A percentile compares a stretch with the other conserved stretches of the same genome.
These are phyloP conservation scores for Xylaria sp. DNA, from an alignment of 2,329 filamentous ascomycete genomes.

Conservation along the genomic window DNA sequence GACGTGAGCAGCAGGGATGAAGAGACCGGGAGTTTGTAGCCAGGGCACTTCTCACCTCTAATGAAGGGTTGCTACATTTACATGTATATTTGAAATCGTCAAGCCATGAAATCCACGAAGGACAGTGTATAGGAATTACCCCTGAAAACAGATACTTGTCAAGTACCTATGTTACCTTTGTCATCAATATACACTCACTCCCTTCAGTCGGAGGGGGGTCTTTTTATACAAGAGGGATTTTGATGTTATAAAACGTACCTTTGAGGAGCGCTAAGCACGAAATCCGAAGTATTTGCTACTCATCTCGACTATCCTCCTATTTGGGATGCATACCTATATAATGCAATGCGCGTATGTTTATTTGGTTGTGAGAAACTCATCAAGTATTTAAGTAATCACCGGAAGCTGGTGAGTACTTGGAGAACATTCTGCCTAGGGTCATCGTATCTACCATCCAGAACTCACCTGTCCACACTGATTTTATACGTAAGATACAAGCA, in stretches of 20 bases:
- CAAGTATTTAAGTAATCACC: background rate
- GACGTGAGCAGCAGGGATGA: background rate
- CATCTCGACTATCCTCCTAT: background rate
- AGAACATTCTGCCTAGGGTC: background rate
- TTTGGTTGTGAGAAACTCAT: background rate
- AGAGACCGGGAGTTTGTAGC: background rate
- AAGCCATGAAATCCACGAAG: background rate
- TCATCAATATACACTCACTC: background rate
- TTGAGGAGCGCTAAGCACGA: background rate
- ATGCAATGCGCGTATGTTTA: background rate
- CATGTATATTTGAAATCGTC: background rate
- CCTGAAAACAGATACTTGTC: too few species aligned
- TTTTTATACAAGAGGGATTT: background rate
- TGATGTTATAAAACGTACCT: background rate
- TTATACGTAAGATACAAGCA: constrained; percentile 3
- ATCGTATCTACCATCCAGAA: background rate
- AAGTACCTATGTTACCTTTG: too few species aligned
- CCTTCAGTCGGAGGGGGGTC: background rate
- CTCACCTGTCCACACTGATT: background rate
- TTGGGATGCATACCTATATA: background rate
- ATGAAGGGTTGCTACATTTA: background rate
- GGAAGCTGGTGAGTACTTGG: background rate
- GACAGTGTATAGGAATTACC: background rate
- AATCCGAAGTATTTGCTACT: background rate
- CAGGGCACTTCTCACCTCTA: background rate